phyloP scores from a whole-genome alignment of 1,284 basidiomycete species.

The Cryptococcus deneoformans region DNA sequence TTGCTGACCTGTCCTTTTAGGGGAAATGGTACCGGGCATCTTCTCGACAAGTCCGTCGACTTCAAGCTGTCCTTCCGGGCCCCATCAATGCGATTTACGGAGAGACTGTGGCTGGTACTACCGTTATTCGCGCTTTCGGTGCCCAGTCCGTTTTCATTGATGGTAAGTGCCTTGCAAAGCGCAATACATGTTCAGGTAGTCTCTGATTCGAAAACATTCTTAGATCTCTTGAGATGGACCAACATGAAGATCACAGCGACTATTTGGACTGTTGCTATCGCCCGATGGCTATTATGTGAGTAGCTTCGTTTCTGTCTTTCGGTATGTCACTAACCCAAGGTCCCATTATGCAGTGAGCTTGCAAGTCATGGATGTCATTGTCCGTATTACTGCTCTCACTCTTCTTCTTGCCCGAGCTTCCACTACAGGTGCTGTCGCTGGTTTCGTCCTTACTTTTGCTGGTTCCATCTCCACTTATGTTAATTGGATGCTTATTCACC shows the following conservation, averaged over 20 bases:
- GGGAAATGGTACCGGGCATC: constrained; percentile 21
- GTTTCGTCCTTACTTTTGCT: constrained; percentile 32
- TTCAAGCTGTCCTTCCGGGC: constrained; percentile 25
- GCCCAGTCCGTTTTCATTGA: constrained; percentile 24
- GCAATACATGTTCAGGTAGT: not conserved
- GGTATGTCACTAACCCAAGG: not conserved
- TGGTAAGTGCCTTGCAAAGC: constrained; percentile 10
- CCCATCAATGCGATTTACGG: constrained; percentile 34
- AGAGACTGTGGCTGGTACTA: constrained; percentile 35
- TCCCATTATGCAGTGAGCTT: constrained; percentile 17
- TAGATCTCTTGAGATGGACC: constrained; percentile 27
- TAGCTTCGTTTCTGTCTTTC: not conserved
- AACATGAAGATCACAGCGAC: constrained; percentile 25
- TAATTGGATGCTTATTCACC: constrained; percentile 16
- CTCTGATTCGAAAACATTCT: not conserved
- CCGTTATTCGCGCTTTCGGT: constrained; percentile 36
- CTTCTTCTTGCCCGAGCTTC: constrained; percentile 18
- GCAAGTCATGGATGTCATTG: constrained; percentile 16
- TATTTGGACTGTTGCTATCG: constrained; percentile 19
- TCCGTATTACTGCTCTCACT: constrained; percentile 19
- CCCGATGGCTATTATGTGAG: constrained; percentile 28
- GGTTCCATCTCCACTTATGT: constrained; percentile 19
- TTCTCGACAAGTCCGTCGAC: constrained; percentile 23
- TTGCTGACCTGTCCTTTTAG: too few species aligned
- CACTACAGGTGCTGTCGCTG: constrained; percentile 29